Evolutionary conservation across 2,329 filamentous ascomycete genomes (phyloP).

Genomic region (Penicillium italicum): DNA sequence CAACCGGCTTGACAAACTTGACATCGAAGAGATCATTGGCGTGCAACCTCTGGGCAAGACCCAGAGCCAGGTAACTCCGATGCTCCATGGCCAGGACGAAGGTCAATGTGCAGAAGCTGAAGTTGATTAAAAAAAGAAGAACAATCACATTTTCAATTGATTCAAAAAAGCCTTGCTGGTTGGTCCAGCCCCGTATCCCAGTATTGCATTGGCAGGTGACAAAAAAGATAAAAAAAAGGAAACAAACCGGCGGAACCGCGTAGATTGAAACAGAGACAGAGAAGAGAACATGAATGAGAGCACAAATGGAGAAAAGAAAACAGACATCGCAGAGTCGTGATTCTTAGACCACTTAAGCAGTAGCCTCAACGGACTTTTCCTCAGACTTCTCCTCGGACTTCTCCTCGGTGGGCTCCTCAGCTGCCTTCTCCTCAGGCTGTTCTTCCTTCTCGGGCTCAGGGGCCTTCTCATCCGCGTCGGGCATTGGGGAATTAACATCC

Average conservation of each 20-base stretch:
- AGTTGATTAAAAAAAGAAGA: neutral
- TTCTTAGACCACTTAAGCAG: constrained; percentile 20
- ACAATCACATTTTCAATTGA: constrained; percentile 16
- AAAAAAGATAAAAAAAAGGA: constrained; percentile 6
- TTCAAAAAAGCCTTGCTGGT: constrained; percentile 11
- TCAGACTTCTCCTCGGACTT: constrained; percentile 23
- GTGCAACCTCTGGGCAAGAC: neutral
- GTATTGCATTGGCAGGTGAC: constrained; percentile 10
- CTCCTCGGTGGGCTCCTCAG: constrained; percentile 27
- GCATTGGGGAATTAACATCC: constrained; percentile 38
- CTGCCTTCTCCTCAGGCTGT: constrained; percentile 13
- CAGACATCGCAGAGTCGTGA: constrained; percentile 5
- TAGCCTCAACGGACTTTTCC: constrained; percentile 27
- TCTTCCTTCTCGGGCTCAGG: constrained; percentile 33
- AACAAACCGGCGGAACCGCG: constrained; percentile 5
- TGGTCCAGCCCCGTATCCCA: constrained; percentile 11
- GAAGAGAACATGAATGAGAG: constrained; percentile 17
- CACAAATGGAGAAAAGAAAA: constrained; percentile 6
- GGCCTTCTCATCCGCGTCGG: constrained; percentile 38
- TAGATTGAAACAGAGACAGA: constrained; percentile 12
- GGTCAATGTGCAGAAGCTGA: constrained; percentile 1
- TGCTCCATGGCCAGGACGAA: neutral
- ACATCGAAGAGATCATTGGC: neutral
- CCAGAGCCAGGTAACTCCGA: neutral
- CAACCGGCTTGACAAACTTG: no score